Evolutionary conservation across 1,284 basidiomycete species (phyloP), one percentile per base, ranked within the genome.

Genomic region (Hypsizygus ulmarius): DNA sequence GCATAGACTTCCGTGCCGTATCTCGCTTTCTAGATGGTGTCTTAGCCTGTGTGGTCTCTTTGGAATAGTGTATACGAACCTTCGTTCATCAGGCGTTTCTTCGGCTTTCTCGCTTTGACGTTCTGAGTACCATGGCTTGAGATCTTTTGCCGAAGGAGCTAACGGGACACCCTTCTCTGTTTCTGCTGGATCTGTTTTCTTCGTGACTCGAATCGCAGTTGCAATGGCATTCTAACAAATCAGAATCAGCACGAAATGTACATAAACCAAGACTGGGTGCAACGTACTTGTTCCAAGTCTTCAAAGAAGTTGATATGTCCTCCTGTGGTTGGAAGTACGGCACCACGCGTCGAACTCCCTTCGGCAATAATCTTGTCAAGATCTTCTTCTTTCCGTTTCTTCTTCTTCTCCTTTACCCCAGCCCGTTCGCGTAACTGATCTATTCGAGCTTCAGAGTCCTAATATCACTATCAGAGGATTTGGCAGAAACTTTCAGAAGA

Each of bases 381-480:
- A 7, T 73, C 72, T 39, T 70, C 67, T n/a, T 64, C 64, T 51
- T 64, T 66, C 36, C 55, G 62, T 47, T 67, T 69, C 54, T 70
- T 72, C 48, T 72, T 72, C 56, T 52, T 58, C 18, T 62, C 58
- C 1, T 51, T 49, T 21, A 65, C 52, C 0, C 79, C 81, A 5
- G 82, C 81, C 14, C 80, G 75, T 47, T 83, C 74, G 25, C 90
- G 69, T 32, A 93, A 68, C 3, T 79, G 55, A 32, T 79, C 74
- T 47, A 93, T 77, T n/a, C 89, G 73, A 18, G 87, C 87, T 69
- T 92, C 88, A 37, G 88, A 79, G 60, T 92, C 89, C 82, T 87
- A 59, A 15, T 45, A 47, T 46, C 30, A 43, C 25, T 37, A 57
- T 57, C 41, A 59, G 55, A 39, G 46, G 35, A 37, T 45, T 53